A percentile compares a stretch with the other conserved stretches of the same genome.
phyloP scores from a whole-genome alignment of 2,329 filamentous ascomycete species.

The Eutypella sp. region DNA sequence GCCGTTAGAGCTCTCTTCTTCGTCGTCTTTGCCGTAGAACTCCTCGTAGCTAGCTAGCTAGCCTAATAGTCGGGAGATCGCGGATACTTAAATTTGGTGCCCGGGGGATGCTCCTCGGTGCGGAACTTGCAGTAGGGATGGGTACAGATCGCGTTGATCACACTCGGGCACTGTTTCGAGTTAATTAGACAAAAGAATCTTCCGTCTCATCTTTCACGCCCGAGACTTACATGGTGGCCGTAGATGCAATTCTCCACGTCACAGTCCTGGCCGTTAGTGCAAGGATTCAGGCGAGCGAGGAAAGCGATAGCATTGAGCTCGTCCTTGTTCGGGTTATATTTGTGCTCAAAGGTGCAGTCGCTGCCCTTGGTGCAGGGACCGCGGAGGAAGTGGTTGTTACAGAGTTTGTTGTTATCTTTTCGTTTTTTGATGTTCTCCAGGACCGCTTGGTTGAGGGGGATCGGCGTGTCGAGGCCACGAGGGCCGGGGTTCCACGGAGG shows the following conservation, averaged over 20 bases:
- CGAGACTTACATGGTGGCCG: conserved; percentile 55
- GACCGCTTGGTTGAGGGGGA: conserved; percentile 39
- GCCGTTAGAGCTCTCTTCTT: too few species aligned
- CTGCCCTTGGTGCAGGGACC: conserved; percentile 51
- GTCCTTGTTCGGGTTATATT: conserved; percentile 47
- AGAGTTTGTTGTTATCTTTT: conserved; percentile 51
- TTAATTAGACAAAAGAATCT: too few species aligned
- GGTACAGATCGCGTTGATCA: conserved; percentile 45
- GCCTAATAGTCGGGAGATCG: conserved; percentile 1
- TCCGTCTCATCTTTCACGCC: too few species aligned
- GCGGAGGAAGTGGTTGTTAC: conserved; percentile 58
- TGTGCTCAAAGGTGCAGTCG: conserved; percentile 54
- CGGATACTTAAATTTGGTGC: conserved; percentile 42
- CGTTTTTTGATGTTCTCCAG: conserved; percentile 54
- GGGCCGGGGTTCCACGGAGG: conserved; percentile 47
- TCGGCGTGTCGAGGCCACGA: conserved; percentile 50
- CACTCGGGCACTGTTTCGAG: conserved; percentile 47
- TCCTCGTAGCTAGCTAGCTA: too few species aligned
- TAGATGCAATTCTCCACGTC: conserved; percentile 56
- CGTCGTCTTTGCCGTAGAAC: too few species aligned
- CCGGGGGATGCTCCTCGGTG: conserved; percentile 49
- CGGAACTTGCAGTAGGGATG: conserved; percentile 54
- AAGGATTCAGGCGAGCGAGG: conserved; percentile 53
- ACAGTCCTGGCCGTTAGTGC: conserved; percentile 53
- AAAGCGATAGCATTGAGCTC: conserved; percentile 53